Evolutionary conservation across 169 alveolate species (phyloP).

Genomic region (Besnoitia besnoiti): DNA sequence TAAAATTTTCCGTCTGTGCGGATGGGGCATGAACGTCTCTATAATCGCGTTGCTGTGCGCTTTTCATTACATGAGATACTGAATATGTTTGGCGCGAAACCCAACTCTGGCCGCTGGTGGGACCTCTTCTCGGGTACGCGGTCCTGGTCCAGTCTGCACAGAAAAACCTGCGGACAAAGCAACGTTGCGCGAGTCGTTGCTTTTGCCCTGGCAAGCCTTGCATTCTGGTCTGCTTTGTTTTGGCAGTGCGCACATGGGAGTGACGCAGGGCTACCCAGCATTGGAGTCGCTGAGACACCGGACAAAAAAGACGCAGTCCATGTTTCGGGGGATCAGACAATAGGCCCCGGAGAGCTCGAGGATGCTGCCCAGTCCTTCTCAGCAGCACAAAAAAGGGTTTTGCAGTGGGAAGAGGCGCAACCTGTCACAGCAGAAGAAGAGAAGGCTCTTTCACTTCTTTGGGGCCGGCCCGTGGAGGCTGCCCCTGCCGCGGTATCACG

Average conservation of each 20-base stretch:
- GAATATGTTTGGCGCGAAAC: not conserved
- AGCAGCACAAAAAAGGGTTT: not conserved
- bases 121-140: not conserved
- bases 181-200: not conserved
- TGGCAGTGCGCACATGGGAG: not conserved
- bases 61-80: too few relatives aligned
- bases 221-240: not conserved
- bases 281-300: not conserved
- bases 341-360: not conserved
- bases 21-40: too few relatives aligned
- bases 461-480: not conserved
- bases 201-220: not conserved
- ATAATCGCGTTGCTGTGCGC: too few relatives aligned
- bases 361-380: not conserved
- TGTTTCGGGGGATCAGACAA: not conserved
- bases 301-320: not conserved
- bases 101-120: not conserved
- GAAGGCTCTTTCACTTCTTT: not conserved
- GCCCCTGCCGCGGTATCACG: too few relatives aligned
- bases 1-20: too few relatives aligned
- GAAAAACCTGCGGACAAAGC: not conserved
- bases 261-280: not conserved
- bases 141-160: not conserved
- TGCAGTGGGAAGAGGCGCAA: constrained; percentile 29
- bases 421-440: constrained; percentile 5